A percentile compares a stretch with the other conserved stretches of the same genome.
Conservation (phyloP, 495 filamentous ascomycete species). For the Xylaria sp. region DNA sequence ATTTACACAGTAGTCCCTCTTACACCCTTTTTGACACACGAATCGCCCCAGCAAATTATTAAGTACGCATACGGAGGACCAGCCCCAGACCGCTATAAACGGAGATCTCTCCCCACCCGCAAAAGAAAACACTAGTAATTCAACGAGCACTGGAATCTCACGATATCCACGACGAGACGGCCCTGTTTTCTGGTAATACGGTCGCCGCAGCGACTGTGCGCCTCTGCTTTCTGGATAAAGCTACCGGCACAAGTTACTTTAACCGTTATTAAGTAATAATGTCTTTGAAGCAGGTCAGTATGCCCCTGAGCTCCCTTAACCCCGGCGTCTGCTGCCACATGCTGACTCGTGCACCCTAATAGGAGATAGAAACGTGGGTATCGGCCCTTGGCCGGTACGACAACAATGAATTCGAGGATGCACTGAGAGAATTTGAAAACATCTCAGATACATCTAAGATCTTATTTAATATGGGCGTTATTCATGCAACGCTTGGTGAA, state of each 20-base stretch:
- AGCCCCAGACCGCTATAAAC: not conserved
- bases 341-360: conserved; percentile 24
- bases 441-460: conserved; percentile 99
- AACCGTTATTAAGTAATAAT: conserved; percentile 42
- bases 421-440: conserved; percentile 78
- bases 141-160: conserved; percentile 20
- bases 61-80: not conserved
- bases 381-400: conserved; percentile 90
- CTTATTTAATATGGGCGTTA: conserved; percentile 97
- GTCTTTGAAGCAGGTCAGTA: conserved; percentile 79
- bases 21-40: not conserved
- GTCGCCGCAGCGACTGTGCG: conserved; percentile 33
- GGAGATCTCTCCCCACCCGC: not conserved
- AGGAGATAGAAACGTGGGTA: conserved; percentile 99
- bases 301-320: not conserved
- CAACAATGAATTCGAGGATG: conserved; percentile 91
- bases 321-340: conserved; percentile 22
- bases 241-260: conserved; percentile 18
- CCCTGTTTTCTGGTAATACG: not conserved
- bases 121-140: conserved; percentile 1
- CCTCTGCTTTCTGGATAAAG: conserved; percentile 43
- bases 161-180: conserved; percentile 24
- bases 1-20: not conserved
- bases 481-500: conserved; percentile 96
- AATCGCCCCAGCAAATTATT: conserved; percentile 7